Conservation (phyloP, 2,329 filamentous ascomycete species). For the Pestalotiopsis sp. region DNA sequence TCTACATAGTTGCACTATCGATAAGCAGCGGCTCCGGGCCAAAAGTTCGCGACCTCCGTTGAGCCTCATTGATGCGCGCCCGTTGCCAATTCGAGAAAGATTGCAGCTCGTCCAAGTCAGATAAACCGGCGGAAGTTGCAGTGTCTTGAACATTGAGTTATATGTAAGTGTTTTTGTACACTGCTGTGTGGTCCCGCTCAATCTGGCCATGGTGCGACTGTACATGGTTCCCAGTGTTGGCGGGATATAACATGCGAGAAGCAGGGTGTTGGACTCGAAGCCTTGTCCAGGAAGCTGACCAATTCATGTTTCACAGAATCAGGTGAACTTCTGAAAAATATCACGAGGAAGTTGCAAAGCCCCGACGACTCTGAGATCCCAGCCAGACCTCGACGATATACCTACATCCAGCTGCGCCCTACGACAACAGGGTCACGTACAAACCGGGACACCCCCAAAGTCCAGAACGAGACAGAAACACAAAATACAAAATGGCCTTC, state of each 20-base stretch:
- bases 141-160: not conserved
- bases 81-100: not conserved
- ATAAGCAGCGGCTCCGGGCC: not conserved
- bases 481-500: slow-evolving; percentile 62
- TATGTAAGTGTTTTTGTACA: not conserved
- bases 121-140: not conserved
- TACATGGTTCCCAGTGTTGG: not conserved
- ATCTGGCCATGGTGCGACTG: not conserved
- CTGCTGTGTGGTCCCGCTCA: not conserved
- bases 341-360: too few relatives aligned
- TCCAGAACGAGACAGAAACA: not conserved
- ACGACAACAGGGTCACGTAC: not conserved
- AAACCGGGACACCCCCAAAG: not conserved
- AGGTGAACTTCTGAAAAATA: too few relatives aligned
- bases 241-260: too few relatives aligned
- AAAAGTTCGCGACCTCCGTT: slow-evolving; percentile 12
- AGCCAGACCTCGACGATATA: too few relatives aligned
- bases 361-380: too few relatives aligned
- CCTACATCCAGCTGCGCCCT: not conserved
- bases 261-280: too few relatives aligned
- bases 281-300: too few relatives aligned
- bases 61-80: not conserved
- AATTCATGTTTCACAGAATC: too few relatives aligned
- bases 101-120: not conserved
- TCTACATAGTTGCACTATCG: not conserved